These are phyloP conservation scores for Ceratobasidium sp. DNA, from an alignment of 1,284 basidiomycete genomes.

Conservation along the genomic window DNA sequence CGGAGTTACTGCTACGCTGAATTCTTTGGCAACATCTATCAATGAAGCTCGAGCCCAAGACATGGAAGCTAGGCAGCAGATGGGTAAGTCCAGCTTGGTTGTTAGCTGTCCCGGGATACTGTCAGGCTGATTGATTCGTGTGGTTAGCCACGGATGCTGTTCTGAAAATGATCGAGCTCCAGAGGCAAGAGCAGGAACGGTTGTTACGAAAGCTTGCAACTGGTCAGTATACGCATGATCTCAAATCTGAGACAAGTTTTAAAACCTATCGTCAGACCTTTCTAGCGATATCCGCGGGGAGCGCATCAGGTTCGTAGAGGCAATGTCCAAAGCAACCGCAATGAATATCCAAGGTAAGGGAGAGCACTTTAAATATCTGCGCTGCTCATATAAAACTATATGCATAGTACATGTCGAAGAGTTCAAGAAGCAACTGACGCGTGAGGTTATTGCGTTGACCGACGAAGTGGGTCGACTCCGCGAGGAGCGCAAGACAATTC, in stretches of 20 bases:
- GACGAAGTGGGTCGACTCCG: constrained; percentile 78
- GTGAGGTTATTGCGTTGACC: constrained; percentile 77
- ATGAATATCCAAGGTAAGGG: constrained; percentile 81
- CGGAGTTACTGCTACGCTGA: constrained; percentile 9
- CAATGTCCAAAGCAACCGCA: constrained; percentile 88
- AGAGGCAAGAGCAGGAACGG: constrained; percentile 74
- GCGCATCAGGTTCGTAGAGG: constrained; percentile 84
- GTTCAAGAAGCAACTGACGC: constrained; percentile 79
- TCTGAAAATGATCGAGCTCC: constrained; percentile 68
- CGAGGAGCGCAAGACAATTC: constrained; percentile 74
- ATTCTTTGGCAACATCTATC: constrained; percentile 1
- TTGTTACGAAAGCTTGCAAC: constrained; percentile 70
- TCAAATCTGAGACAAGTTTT: neutral
- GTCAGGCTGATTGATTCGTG: constrained; percentile 31
- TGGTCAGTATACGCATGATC: constrained; percentile 58
- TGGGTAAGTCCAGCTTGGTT: constrained; percentile 39
- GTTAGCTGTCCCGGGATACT: neutral
- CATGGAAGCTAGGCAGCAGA: constrained; percentile 16
- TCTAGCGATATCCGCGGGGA: constrained; percentile 85
- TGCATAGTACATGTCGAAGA: constrained; percentile 81
- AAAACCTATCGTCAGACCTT: constrained; percentile 64
- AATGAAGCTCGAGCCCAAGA: constrained; percentile 8
- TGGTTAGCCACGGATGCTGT: constrained; percentile 66
- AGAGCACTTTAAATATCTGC: too few relatives aligned
- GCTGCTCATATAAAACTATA: too few relatives aligned